A percentile compares a stretch with the other conserved stretches of the same genome.
These are phyloP conservation scores for Entophlyctis luteolus DNA, from an alignment of 192 early-diverging fungal genomes.

Conservation along the genomic window DNA sequence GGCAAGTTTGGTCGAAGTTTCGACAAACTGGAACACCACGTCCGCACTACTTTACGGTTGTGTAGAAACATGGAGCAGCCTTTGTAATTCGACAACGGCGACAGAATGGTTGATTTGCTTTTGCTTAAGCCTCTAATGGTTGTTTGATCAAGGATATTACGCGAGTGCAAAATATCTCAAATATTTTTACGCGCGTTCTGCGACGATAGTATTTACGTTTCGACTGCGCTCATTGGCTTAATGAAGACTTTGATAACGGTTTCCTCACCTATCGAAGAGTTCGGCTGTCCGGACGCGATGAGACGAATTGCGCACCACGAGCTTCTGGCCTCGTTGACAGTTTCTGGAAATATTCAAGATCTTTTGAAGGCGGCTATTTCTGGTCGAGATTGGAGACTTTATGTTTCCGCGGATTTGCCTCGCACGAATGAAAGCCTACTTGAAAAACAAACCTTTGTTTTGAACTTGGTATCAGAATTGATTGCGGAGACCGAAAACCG, in stretches of 20 bases:
- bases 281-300: too few relatives aligned
- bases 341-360: slow-evolving; percentile 6
- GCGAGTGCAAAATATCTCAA: not conserved
- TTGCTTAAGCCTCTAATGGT: not conserved
- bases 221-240: not conserved
- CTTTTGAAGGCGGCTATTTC: not conserved
- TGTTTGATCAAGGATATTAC: not conserved
- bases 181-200: slow-evolving; percentile 9
- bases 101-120: not conserved
- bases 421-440: not conserved
- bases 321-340: not conserved
- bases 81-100: slow-evolving; percentile 10
- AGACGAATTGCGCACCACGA: not conserved
- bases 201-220: slow-evolving; percentile 15
- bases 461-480: slow-evolving; percentile 7
- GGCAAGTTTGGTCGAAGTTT: not conserved
- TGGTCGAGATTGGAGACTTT: not conserved
- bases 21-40: not conserved
- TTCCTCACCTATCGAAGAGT: not conserved
- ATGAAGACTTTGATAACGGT: slow-evolving; percentile 4
- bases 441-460: slow-evolving; percentile 5
- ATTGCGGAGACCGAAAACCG: not conserved
- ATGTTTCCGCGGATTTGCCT: not conserved
- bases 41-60: slow-evolving; percentile 8
- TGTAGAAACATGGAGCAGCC: not conserved